phyloP scores from a whole-genome alignment of 768 basidiomycete species.

The Piloderma croceum region DNA sequence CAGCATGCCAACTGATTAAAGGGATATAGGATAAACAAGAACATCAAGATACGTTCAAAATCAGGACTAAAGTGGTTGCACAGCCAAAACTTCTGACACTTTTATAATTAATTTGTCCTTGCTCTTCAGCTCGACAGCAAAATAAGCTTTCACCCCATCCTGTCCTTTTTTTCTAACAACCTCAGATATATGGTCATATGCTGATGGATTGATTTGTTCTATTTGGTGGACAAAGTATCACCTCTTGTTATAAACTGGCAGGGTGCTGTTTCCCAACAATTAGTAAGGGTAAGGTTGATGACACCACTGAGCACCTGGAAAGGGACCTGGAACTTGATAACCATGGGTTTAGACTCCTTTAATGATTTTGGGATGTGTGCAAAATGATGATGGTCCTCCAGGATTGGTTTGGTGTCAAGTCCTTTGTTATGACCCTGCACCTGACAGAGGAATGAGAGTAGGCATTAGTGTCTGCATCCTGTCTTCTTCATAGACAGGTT shows the following conservation, averaged over 20 bases:
- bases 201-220: constrained; percentile 14
- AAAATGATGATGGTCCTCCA: too few species aligned
- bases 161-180: constrained; percentile 27
- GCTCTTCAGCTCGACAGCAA: constrained; percentile 32
- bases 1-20: too few species aligned
- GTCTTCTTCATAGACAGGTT: too few species aligned
- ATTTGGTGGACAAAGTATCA: constrained; percentile 26
- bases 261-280: constrained; percentile 10
- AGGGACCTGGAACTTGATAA: constrained; percentile 38
- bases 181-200: constrained; percentile 25
- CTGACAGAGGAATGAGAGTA: too few species aligned
- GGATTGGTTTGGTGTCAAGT: too few species aligned
- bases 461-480: too few species aligned
- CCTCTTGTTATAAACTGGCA: constrained; percentile 36
- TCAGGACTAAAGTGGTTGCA: constrained; percentile 34
- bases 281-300: too few species aligned
- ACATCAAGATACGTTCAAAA: too few species aligned
- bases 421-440: too few species aligned
- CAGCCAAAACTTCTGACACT: constrained; percentile 33
- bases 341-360: too few species aligned
- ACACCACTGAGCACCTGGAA: constrained; percentile 3
- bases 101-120: constrained; percentile 32
- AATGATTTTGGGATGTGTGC: too few species aligned
- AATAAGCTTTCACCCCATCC: constrained; percentile 34
- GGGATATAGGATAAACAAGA: too few species aligned